Evolutionary conservation across 805 yeast species (phyloP), one percentile per base, ranked within the genome.

Genomic region (Pichia paraexigua): DNA sequence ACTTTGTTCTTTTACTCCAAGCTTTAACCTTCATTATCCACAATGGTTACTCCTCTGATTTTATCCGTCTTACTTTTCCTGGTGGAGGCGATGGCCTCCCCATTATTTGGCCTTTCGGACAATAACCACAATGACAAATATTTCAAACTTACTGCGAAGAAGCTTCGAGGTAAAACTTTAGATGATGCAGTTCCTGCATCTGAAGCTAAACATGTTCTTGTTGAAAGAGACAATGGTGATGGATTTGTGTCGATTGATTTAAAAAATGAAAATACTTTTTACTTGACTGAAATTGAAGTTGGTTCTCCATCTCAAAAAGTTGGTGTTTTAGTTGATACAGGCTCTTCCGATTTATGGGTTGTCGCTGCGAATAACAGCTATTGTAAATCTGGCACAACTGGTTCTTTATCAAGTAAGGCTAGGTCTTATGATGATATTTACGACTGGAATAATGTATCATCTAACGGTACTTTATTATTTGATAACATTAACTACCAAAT

Each of bases 321-420:
- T 10, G 72, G 71, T 7, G 80, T 84, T 13, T 65, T 83, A 35
- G 64, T 85, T 17, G 94, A 85, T 60, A 85, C 92, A 0, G 94
- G 92, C 3, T 83, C 90, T 0, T 76, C 86, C 0, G 92, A 85
- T 63, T 67, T 86, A 18, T 85, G 88, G 88, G 79, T 84, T 21
- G 72, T 78, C 55, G 70, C 74, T 24, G 63, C 75, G 1, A 60
- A 68, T 43, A 80, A 80, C 60, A 75, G 83, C 1, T 76, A 71
- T 51, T 77, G 82, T 60, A 27, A 41, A 32, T 18, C 51, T 7
- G 56, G 56, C 7, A 51, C 62, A 1, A 21, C 50, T 2, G 56
- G 55, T 10, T 18, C 58, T 1, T 51, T 53, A 32, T 45, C 24
- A 5, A 45, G 32, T n/a, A 53, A 54, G 37, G 49, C 44, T 18